Percentiles rank a stretch among this genome's conserved stretches.
Conservation (phyloP, 2,329 filamentous ascomycete species). For the Arachnopeziza araneosa region DNA sequence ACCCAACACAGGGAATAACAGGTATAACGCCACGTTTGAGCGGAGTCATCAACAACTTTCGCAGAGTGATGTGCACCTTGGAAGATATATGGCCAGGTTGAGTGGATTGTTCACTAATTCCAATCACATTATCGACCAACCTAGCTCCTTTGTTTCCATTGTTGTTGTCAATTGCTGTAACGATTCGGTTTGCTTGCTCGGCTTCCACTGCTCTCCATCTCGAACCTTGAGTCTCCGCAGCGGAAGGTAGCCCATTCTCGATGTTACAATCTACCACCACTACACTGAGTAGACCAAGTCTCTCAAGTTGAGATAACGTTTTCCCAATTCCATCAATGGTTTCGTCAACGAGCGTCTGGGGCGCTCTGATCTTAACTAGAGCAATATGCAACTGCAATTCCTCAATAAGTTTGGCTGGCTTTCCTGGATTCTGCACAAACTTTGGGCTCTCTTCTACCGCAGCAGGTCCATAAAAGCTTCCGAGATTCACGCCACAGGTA, state of each 20-base stretch:
- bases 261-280: constrained; percentile 72
- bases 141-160: constrained; percentile 64
- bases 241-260: constrained; percentile 20
- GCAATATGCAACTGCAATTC: constrained; percentile 62
- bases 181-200: constrained; percentile 66
- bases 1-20: constrained; percentile 61
- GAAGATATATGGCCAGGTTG: constrained; percentile 6
- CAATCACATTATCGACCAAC: constrained; percentile 51
- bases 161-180: constrained; percentile 62
- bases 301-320: constrained; percentile 77
- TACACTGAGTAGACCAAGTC: constrained; percentile 74
- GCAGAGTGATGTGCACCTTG: constrained; percentile 36
- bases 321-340: constrained; percentile 71
- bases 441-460: constrained; percentile 54
- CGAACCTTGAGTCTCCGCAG: not conserved
- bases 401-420: constrained; percentile 12
- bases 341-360: constrained; percentile 63
- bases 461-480: constrained; percentile 53
- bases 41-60: constrained; percentile 56
- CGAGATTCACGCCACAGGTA: constrained; percentile 49
- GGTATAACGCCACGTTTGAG: constrained; percentile 64
- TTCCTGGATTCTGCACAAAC: constrained; percentile 47
- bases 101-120: constrained; percentile 21
- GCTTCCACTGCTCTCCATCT: constrained; percentile 42
- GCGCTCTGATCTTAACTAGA: constrained; percentile 74